Evolutionary conservation across 441 rosid genomes (phyloP).

Genomic region (Dalechampia spathulata): DNA sequence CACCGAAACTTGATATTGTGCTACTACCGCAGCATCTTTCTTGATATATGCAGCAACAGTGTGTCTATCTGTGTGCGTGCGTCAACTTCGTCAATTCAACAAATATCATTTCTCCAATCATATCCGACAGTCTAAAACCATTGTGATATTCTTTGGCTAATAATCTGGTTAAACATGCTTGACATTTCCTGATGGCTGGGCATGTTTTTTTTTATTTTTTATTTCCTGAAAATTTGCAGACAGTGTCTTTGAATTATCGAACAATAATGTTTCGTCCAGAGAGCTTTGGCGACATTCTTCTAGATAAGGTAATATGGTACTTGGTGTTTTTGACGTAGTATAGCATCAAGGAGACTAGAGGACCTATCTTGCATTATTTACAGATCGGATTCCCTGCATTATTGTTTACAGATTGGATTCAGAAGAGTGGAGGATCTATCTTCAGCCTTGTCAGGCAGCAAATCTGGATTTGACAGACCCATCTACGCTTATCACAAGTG

Average conservation of each 20-base stretch:
- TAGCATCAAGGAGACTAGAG: too few relatives aligned
- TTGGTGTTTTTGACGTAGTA: not conserved
- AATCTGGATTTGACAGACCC: conserved; percentile 73
- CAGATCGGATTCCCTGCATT: not conserved
- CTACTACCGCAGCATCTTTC: too few relatives aligned
- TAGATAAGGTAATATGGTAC: conserved; percentile 74
- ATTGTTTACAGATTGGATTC: conserved; percentile 66
- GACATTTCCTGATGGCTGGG: too few relatives aligned
- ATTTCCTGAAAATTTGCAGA: conserved; percentile 38
- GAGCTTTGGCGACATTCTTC: conserved; percentile 65
- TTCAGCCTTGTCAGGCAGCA: conserved; percentile 52
- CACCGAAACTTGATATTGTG: too few relatives aligned
- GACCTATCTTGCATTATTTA: too few relatives aligned
- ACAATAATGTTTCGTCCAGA: conserved; percentile 44
- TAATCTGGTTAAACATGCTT: too few relatives aligned
- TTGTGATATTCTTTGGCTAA: too few relatives aligned
- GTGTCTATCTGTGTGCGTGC: too few relatives aligned
- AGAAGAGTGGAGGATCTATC: conserved; percentile 69
- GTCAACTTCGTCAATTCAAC: too few relatives aligned
- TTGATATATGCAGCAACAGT: too few relatives aligned
- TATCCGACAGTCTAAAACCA: too few relatives aligned
- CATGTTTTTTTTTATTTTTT: not conserved
- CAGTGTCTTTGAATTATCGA: conserved; percentile 45
- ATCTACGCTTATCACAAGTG: conserved; percentile 73
- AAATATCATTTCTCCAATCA: too few relatives aligned